A percentile compares a stretch with the other conserved stretches of the same genome.
Conservation (phyloP, 306 rosid genomes). For the Lathyrus sativus region DNA sequence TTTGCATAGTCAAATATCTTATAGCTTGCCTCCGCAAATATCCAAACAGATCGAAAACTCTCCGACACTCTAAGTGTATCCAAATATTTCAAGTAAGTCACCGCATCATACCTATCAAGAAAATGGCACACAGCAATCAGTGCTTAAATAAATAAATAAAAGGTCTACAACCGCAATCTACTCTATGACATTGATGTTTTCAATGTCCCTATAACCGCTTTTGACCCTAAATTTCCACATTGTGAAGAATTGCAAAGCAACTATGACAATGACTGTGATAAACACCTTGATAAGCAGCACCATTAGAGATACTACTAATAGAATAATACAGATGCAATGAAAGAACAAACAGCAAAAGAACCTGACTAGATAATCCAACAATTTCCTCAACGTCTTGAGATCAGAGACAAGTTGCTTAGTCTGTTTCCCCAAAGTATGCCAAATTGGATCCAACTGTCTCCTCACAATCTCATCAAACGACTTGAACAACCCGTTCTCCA, state of each 20-base stretch:
- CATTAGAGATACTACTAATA: not conserved
- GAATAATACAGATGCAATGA: not conserved
- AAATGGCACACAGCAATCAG: constrained; percentile 41
- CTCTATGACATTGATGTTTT: not conserved
- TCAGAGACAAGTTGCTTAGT: constrained; percentile 93
- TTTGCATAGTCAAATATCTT: constrained; percentile 89
- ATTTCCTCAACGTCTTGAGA: constrained; percentile 82
- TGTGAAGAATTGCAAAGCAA: not conserved
- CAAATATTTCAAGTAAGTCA: constrained; percentile 90
- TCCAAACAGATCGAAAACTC: constrained; percentile 93
- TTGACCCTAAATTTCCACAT: not conserved
- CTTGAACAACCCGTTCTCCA: constrained; percentile 90
- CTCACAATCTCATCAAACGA: constrained; percentile 94
- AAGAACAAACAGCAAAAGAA: not conserved
- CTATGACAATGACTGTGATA: not conserved
- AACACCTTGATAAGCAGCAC: not conserved
- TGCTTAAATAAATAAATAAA: constrained; percentile 2
- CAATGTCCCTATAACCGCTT: not conserved
- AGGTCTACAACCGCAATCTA: not conserved
- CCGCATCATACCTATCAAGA: constrained; percentile 80
- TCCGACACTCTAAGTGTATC: constrained; percentile 90
- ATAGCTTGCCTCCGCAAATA: constrained; percentile 96
- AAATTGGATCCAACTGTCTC: constrained; percentile 95
- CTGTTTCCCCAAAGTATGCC: constrained; percentile 93
- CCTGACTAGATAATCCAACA: constrained; percentile 91